Evolutionary conservation across 2,329 filamentous ascomycete species (phyloP).

Genomic region (Fusarium subglutinans): DNA sequence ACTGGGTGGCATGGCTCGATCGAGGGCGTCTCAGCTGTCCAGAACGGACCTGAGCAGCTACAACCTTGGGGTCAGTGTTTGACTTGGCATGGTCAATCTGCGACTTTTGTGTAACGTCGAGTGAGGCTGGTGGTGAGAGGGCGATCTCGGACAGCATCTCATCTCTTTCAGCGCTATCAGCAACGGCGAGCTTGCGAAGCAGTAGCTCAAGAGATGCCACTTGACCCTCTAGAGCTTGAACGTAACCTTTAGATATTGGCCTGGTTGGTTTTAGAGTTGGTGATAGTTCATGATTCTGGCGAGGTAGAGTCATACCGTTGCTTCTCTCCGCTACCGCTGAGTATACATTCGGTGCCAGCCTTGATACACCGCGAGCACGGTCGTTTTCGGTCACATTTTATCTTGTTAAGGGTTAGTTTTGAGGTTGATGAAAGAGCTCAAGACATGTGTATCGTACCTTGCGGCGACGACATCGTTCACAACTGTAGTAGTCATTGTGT

Average conservation of each 20-base stretch:
- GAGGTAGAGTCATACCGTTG: conserved; percentile 47
- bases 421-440: not conserved
- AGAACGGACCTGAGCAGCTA: conserved; percentile 46
- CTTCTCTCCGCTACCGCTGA: conserved; percentile 54
- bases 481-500: conserved; percentile 43
- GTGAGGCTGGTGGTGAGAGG: conserved; percentile 37
- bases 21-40: conserved; percentile 52
- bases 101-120: conserved; percentile 20
- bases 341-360: conserved; percentile 52
- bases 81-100: conserved; percentile 34
- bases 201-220: conserved; percentile 57
- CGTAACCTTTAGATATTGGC: conserved; percentile 56
- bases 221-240: conserved; percentile 58
- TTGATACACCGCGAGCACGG: conserved; percentile 61
- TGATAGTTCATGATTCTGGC: not conserved
- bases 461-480: conserved; percentile 55
- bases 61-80: conserved; percentile 44
- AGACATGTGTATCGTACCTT: conserved; percentile 46
- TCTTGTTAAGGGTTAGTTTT: conserved; percentile 45
- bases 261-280: conserved; percentile 39
- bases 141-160: conserved; percentile 53
- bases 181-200: conserved; percentile 55
- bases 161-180: conserved; percentile 51
- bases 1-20: conserved; percentile 54
- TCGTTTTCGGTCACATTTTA: conserved; percentile 62